A percentile compares a stretch with the other conserved stretches of the same genome.
These are phyloP conservation scores for Annulohypoxylon truncatum DNA, from an alignment of 2,329 filamentous ascomycete species.

Conservation along the genomic window DNA sequence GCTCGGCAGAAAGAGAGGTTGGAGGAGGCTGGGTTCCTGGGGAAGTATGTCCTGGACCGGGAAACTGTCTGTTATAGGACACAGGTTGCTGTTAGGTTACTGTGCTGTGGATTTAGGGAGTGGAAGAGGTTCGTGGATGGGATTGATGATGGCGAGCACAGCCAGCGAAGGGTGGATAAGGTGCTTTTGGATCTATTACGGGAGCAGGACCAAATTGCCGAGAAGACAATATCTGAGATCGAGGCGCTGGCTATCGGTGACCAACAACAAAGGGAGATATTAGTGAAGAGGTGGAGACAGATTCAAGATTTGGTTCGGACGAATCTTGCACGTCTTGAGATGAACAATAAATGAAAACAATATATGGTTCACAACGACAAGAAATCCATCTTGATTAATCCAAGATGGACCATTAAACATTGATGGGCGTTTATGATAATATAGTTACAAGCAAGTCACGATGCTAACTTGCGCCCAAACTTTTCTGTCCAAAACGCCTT, in stretches of 20 bases:
- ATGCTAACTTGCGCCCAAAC: slow-evolving; percentile 16
- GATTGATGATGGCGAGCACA: slow-evolving; percentile 58
- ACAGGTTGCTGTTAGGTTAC: slow-evolving; percentile 62
- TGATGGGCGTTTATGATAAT: slow-evolving; percentile 24
- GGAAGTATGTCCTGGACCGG: slow-evolving; percentile 63
- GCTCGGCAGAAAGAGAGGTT: slow-evolving; percentile 53
- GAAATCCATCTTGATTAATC: not conserved
- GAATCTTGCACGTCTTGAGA: slow-evolving; percentile 51
- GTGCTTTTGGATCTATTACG: slow-evolving; percentile 48
- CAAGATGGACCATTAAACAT: slow-evolving; percentile 5
- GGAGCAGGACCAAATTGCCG: slow-evolving; percentile 51
- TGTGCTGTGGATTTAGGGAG: slow-evolving; percentile 53
- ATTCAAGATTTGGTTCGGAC: slow-evolving; percentile 53
- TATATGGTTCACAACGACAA: not conserved
- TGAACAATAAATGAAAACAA: not conserved
- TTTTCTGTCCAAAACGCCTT: slow-evolving; percentile 31
- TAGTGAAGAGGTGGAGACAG: slow-evolving; percentile 58
- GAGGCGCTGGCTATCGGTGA: slow-evolving; percentile 46
- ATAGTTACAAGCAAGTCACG: slow-evolving; percentile 19
- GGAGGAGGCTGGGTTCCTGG: slow-evolving; percentile 61
- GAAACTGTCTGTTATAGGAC: slow-evolving; percentile 66
- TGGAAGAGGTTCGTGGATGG: slow-evolving; percentile 62
- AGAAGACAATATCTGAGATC: slow-evolving; percentile 48
- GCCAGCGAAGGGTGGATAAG: slow-evolving; percentile 55
- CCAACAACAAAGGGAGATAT: slow-evolving; percentile 52